Evolutionary conservation across 768 basidiomycete species (phyloP).

Genomic region (Lanmaoa rubissima): DNA sequence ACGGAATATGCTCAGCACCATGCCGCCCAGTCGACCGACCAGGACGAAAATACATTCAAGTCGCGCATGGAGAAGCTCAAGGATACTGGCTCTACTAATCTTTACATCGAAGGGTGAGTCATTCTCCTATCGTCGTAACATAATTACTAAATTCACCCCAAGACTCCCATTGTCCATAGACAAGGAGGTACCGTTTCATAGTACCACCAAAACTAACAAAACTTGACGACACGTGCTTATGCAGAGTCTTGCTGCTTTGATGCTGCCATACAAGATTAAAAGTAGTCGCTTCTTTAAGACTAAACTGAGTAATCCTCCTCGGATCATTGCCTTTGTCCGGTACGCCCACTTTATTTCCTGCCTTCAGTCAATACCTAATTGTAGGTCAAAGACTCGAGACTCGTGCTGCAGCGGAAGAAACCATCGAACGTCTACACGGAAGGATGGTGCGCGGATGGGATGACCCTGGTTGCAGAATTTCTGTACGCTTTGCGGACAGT

Average conservation of each 20-base stretch:
- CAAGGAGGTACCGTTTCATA: constrained; percentile 44
- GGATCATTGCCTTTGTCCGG: constrained; percentile 84
- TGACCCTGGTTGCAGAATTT: constrained; percentile 72
- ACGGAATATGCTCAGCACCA: constrained; percentile 53
- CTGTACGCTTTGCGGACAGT: constrained; percentile 78
- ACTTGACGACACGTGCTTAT: not conserved
- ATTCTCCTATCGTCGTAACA: not conserved
- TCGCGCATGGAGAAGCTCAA: constrained; percentile 74
- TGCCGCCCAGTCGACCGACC: constrained; percentile 23
- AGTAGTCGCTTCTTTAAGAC: constrained; percentile 82
- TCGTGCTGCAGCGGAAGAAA: constrained; percentile 69
- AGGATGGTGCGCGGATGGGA: constrained; percentile 79
- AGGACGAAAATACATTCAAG: constrained; percentile 55
- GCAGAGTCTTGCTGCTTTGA: constrained; percentile 61
- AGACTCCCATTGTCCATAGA: constrained; percentile 72
- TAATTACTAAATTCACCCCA: constrained; percentile 1
- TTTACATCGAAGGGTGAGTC: constrained; percentile 75
- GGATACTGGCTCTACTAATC: constrained; percentile 66
- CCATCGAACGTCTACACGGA: constrained; percentile 75
- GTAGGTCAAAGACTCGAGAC: constrained; percentile 56
- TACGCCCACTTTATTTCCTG: constrained; percentile 29
- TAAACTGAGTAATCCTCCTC: constrained; percentile 68
- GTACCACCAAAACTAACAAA: not conserved
- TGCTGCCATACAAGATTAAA: constrained; percentile 69
- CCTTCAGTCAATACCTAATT: not conserved